phyloP scores from a whole-genome alignment of 2,329 filamentous ascomycete species.

The Sclerotinia sclerotiorum region DNA sequence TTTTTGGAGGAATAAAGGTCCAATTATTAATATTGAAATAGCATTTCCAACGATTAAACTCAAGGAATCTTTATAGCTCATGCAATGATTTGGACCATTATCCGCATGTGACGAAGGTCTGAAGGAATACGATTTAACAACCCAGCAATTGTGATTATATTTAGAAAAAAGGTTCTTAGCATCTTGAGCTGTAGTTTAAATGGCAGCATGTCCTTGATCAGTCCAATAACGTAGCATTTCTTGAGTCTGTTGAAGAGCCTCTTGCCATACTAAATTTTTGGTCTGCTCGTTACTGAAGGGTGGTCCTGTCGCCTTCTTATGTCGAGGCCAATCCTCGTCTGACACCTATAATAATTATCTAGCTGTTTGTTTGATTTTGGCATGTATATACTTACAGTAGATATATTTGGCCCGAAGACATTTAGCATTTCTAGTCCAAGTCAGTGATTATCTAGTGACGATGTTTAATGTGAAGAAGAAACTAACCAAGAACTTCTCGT shows the following conservation, averaged over 20 bases:
- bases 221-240: background rate
- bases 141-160: background rate
- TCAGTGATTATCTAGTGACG: no score
- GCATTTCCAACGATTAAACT: background rate
- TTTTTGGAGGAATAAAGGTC: background rate
- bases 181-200: background rate
- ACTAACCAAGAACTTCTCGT: no score
- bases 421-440: no score
- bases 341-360: background rate
- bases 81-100: background rate
- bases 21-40: background rate
- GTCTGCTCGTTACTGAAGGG: background rate
- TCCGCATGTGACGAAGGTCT: fast-evolving
- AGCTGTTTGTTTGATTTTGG: no score
- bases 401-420: background rate
- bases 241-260: background rate
- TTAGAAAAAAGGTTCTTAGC: background rate
- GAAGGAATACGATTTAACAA: background rate
- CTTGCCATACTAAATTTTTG: background rate
- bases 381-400: background rate
- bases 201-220: no score
- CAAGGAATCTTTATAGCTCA: background rate
- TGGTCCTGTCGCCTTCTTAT: background rate
- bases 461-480: no score
- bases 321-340: background rate